Percentiles rank a stretch among this genome's conserved stretches.
Evolutionary conservation across 495 filamentous ascomycete species (phyloP).

Genomic region (Annulohypoxylon bovei): DNA sequence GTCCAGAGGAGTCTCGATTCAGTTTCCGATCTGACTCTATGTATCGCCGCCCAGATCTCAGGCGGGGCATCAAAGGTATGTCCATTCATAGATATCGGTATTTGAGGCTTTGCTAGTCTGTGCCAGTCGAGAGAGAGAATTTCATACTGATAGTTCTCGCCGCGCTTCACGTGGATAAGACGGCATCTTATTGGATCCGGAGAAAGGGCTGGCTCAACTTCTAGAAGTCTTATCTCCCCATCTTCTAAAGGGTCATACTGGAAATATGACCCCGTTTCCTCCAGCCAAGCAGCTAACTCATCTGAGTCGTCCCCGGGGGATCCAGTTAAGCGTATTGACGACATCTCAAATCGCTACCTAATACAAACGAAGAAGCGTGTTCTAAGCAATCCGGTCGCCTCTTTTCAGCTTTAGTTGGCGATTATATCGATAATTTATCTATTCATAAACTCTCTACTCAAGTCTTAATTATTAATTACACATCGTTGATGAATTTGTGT

Average conservation of each 20-base stretch:
- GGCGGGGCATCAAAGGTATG: slow-evolving; percentile 16
- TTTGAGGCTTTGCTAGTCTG: not conserved
- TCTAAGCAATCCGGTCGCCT: not conserved
- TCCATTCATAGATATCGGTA: slow-evolving; percentile 25
- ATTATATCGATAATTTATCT: not conserved
- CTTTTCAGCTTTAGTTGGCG: not conserved
- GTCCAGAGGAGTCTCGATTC: slow-evolving; percentile 15
- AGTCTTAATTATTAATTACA: not conserved
- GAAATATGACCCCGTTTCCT: slow-evolving; percentile 18
- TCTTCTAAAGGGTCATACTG: slow-evolving; percentile 12
- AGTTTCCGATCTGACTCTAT: slow-evolving; percentile 7
- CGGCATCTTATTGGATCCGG: slow-evolving; percentile 27
- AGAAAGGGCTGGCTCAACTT: slow-evolving; percentile 16
- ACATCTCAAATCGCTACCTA: slow-evolving; percentile 1
- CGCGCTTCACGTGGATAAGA: slow-evolving; percentile 5
- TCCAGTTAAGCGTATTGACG: not conserved
- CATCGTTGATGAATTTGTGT: not conserved
- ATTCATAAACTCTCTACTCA: not conserved
- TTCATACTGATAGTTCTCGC: slow-evolving; percentile 9
- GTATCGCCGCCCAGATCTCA: slow-evolving; percentile 14
- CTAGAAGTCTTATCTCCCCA: slow-evolving; percentile 19
- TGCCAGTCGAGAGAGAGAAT: slow-evolving; percentile 31
- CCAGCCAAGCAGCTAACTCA: slow-evolving; percentile 18
- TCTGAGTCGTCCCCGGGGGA: not conserved
- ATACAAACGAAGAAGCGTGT: not conserved